Percentiles rank a stretch among this genome's conserved stretches.
These are phyloP conservation scores for Crucibulum laeve DNA, from an alignment of 768 basidiomycete genomes.

Conservation along the genomic window DNA sequence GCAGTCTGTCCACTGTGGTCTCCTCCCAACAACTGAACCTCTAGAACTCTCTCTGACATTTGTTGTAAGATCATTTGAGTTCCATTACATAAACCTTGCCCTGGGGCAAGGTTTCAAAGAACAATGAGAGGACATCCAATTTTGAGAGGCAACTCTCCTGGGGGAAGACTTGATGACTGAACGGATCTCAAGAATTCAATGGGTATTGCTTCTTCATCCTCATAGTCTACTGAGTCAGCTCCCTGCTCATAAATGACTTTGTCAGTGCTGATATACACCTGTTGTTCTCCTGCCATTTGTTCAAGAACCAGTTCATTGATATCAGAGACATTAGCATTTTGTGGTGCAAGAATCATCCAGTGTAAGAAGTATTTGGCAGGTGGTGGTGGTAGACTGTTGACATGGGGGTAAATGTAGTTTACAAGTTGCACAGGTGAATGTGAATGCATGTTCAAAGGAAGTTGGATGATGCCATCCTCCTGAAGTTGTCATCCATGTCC, in stretches of 20 bases:
- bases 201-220: too few relatives aligned
- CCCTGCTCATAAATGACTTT: too few relatives aligned
- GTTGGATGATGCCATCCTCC: constrained; percentile 2
- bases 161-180: too few relatives aligned
- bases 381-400: not conserved
- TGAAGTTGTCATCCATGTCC: constrained; percentile 11
- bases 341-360: too few relatives aligned
- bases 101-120: not conserved
- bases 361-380: not conserved
- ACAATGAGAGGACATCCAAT: not conserved
- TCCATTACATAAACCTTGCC: not conserved
- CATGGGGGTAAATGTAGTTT: not conserved
- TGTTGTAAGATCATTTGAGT: not conserved
- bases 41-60: too few relatives aligned
- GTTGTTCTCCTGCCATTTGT: too few relatives aligned
- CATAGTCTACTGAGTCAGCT: too few relatives aligned
- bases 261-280: too few relatives aligned
- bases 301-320: too few relatives aligned
- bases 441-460: not conserved
- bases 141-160: not conserved
- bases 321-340: too few relatives aligned
- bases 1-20: not conserved
- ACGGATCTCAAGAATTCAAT: too few relatives aligned
- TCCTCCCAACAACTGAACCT: too few relatives aligned
- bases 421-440: not conserved